Evolutionary conservation across 805 yeast species (phyloP).

Genomic region (Yarrowia sp.): DNA sequence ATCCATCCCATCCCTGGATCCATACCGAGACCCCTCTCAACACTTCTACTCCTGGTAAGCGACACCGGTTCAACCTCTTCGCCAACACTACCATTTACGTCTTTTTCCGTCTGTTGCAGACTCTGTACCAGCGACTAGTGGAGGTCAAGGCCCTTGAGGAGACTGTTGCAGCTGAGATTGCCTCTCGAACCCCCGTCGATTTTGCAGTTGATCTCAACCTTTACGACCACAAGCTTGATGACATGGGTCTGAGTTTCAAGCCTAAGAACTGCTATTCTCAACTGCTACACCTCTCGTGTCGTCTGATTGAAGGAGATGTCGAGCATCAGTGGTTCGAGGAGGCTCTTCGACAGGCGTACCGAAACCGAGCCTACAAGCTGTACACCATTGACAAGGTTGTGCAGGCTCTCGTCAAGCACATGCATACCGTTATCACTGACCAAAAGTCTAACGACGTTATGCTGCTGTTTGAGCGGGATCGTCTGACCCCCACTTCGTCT

Average conservation of each 20-base stretch:
- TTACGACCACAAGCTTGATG: conserved; percentile 73
- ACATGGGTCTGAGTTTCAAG: conserved; percentile 67
- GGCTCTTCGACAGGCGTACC: conserved; percentile 87
- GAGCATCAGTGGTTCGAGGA: conserved; percentile 97
- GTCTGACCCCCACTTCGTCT: conserved; percentile 59
- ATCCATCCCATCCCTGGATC: conserved; percentile 41
- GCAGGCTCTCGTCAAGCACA: conserved; percentile 77
- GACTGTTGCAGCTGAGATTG: conserved; percentile 69
- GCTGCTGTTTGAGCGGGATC: conserved; percentile 76
- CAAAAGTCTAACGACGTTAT: conserved; percentile 75
- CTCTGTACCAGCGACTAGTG: conserved; percentile 70
- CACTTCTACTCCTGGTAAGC: conserved; percentile 27
- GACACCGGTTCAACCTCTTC: conserved; percentile 67
- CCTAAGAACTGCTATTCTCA: conserved; percentile 56
- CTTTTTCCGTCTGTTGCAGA: conserved; percentile 80
- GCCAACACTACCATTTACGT: conserved; percentile 86
- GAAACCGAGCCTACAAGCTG: conserved; percentile 87
- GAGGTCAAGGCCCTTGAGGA: conserved; percentile 73
- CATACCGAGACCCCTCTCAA: conserved; percentile 41
- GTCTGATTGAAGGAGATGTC: conserved; percentile 79
- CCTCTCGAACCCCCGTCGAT: conserved; percentile 42
- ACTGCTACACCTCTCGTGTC: conserved; percentile 67
- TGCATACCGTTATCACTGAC: conserved; percentile 80
- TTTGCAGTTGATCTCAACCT: conserved; percentile 87
- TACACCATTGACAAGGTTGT: conserved; percentile 92